A percentile compares a stretch with the other conserved stretches of the same genome.
Conservation (phyloP, 106 monocot genomes). For the Apostasia ramifera region DNA sequence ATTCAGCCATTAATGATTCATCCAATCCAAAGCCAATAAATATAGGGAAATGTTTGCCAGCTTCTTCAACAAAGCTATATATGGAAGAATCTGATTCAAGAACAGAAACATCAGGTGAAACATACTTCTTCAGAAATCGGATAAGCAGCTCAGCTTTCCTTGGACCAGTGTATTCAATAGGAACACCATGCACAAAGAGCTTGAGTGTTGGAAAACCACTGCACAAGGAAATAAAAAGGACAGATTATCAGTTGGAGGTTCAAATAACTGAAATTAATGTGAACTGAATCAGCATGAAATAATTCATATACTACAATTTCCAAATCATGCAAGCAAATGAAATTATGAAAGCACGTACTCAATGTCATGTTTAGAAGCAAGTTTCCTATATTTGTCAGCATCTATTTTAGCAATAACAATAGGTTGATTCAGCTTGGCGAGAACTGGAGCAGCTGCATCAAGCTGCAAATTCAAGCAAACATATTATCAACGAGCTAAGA, state of each 20-base stretch:
- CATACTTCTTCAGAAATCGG: conserved; percentile 76
- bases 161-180: conserved; percentile 79
- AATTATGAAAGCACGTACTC: conserved; percentile 45
- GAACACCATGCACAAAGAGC: conserved; percentile 85
- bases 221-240: conserved; percentile 20
- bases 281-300: not conserved
- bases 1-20: conserved; percentile 52
- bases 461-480: conserved; percentile 41
- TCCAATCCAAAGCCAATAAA: conserved; percentile 92
- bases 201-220: conserved; percentile 94
- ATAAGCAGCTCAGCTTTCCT: conserved; percentile 80
- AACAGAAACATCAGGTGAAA: conserved; percentile 73
- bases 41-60: conserved; percentile 78
- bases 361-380: conserved; percentile 80
- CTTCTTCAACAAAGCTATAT: conserved; percentile 55
- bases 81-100: conserved; percentile 70
- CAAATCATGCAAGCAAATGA: not conserved
- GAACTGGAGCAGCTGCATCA: conserved; percentile 75
- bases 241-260: not conserved
- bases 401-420: conserved; percentile 81
- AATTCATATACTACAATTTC: not conserved
- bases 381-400: conserved; percentile 83
- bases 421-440: conserved; percentile 55
- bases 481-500: not conserved
- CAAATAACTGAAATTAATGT: not conserved